Evolutionary conservation across 140 eudicot species (phyloP), one percentile per base, ranked within the genome.

Genomic region (Erigeron philadelphicus): DNA sequence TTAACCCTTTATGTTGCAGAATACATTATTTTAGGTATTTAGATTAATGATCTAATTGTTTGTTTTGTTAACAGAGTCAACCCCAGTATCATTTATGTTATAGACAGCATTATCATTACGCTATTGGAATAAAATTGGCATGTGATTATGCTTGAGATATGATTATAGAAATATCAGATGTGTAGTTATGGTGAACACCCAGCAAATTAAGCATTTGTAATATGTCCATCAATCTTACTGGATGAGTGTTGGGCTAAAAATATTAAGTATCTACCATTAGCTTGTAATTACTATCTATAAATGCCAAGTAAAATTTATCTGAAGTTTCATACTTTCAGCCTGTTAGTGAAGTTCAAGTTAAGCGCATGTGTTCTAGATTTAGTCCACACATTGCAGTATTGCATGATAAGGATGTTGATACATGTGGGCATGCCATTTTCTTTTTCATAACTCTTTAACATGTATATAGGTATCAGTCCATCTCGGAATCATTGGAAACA

Each of bases 401-500:
- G 21, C 66, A 13, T 40, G 5, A 6, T 64, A 63, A 61, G 54
- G 6, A 46, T 23, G 23, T 49, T 11, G 64, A 41, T 53, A 56
- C 49, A 43, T 74, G 45, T 65, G 47, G 23, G 65, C 65, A 19
- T 64, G 62, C 45, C 54, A 35, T 41, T 67, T 16, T 67, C 21
- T 46, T 35, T 8, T 13, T 74, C 9, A 15, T 59, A 67, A 67
- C 74, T 48, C 57, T 70, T 61, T 16, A 43, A 48, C 67, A 42
- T 71, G 58, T 49, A 16, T 61, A 61, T 75, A 84, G 87, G 75
- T 75, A 10, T 67, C 68, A 31, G 72, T 50, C 61, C 73, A 61
- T 61, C 57, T 83, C 0, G 72, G 76, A 64, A 74, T 73, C 41
- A 49, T 70, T 69, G 81, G 76, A 31, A 73, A 76, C 44, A 79